Base-by-base conservation (phyloP, 345 rosid genomes). In the Salix brachista region DNA sequence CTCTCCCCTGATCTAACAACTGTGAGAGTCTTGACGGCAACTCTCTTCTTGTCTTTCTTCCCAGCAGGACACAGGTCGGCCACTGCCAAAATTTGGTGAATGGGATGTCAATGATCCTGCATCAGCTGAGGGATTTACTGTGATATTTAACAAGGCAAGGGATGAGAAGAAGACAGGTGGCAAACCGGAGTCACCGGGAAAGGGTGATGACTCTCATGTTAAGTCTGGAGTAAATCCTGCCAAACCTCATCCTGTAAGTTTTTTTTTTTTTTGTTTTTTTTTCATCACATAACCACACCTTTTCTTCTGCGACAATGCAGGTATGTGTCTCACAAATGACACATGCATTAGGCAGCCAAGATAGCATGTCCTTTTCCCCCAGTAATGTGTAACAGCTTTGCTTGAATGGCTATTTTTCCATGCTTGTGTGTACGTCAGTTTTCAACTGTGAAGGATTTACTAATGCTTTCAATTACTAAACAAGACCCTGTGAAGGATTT, bases 41-140 rank as follows among this genome's bases (percentile, higher is more conserved):
- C 71, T 58, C 75, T 72, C 50, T 30, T 2, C n/a, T 44, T 70
- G 26, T 72, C 23, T 74, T 81, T 75, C 21, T 48, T 77, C 42
- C 37, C 54, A 10, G 75, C 88, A 90, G 92, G 97, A 94, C 50
- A 85, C 80, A 81, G 98, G 96, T 77, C 92, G 88, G 74, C 92
- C 89, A 70, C 88, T 93, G 80, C 99, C 99, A 41, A 95, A 93
- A 84, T 95, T 95, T 70, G 99, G 99, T 70, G 99, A 95, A 84
- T 95, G 99, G 98, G 99, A 95, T 74, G 96, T 92, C 60, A 91
- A 83, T 80, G 93, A 95, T 81, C 97, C 99, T 66, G 91, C 93
- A 41, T 87, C 99, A 16, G 99, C 99, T 1, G 88, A 93, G 85
- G 99, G 99, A 77, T 95, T 93, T 81, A 95, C 99, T 36, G 98